Percentiles rank a stretch among this genome's conserved stretches.
phyloP scores from a whole-genome alignment of 1,139 yeast species.

The Saccharomyces pastorianus region DNA sequence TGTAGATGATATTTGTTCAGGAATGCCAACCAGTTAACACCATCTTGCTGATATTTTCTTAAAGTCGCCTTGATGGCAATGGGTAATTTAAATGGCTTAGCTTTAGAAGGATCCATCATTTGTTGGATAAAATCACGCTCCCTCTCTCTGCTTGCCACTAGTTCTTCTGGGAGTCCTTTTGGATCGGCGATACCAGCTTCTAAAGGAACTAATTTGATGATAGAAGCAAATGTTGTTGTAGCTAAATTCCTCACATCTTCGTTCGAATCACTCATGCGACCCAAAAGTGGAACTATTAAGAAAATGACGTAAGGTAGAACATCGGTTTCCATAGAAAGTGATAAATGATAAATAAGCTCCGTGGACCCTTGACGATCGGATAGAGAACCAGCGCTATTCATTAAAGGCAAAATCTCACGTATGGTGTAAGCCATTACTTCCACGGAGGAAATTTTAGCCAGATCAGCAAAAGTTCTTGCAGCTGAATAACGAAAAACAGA shows the following conservation, averaged over 20 bases:
- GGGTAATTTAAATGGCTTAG: constrained; percentile 80
- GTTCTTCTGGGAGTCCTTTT: constrained; percentile 76
- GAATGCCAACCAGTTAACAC: constrained; percentile 84
- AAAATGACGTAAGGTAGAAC: constrained; percentile 93
- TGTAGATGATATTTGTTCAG: constrained; percentile 72
- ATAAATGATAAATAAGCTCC: constrained; percentile 81
- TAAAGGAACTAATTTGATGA: constrained; percentile 88
- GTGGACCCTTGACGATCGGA: constrained; percentile 86
- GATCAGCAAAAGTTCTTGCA: constrained; percentile 80
- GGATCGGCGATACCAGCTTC: constrained; percentile 98
- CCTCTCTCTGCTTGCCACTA: constrained; percentile 81
- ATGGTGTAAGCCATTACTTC: constrained; percentile 73
- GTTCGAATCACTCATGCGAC: constrained; percentile 96
- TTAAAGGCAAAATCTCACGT: constrained; percentile 68
- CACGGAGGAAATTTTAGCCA: constrained; percentile 68
- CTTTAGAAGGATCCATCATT: constrained; percentile 96
- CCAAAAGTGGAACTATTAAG: constrained; percentile 89
- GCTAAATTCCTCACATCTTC: constrained; percentile 83
- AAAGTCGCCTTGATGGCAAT: constrained; percentile 88
- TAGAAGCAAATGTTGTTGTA: constrained; percentile 93
- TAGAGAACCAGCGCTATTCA: constrained; percentile 71
- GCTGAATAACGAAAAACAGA: constrained; percentile 86
- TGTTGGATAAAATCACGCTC: constrained; percentile 94
- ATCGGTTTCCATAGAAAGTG: constrained; percentile 77
- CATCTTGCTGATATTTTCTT: constrained; percentile 93